phyloP scores from a whole-genome alignment of 768 basidiomycete genomes.

The Leucocoprinus leucothites region DNA sequence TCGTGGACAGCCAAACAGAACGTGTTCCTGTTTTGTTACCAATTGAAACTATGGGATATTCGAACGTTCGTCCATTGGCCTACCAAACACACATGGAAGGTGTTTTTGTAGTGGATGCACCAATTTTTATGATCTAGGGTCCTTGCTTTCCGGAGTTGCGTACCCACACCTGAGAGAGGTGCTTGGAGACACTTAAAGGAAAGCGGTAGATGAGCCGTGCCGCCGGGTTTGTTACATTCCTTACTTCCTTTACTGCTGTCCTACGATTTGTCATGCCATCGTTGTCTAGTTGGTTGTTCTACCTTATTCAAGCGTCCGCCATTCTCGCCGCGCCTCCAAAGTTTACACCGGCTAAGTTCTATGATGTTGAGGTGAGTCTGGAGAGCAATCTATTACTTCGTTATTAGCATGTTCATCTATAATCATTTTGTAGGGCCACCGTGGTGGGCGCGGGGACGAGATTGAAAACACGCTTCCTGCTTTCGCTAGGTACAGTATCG shows the following conservation, averaged over 20 bases:
- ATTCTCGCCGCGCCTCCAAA: neutral
- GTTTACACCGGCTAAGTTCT: neutral
- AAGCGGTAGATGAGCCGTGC: neutral
- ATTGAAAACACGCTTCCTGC: slow-evolving; percentile 71
- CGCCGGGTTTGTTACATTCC: neutral
- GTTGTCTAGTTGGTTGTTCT: neutral
- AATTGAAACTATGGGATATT: neutral
- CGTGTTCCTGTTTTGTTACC: neutral
- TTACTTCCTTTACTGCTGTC: neutral
- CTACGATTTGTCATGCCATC: neutral
- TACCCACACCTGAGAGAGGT: too few relatives aligned
- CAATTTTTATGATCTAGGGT: too few relatives aligned
- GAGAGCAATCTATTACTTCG: neutral
- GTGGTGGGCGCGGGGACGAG: slow-evolving; percentile 73
- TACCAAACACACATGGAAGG: too few relatives aligned
- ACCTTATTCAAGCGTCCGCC: neutral
- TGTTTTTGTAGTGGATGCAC: neutral
- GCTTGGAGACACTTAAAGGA: too few relatives aligned
- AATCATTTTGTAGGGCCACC: slow-evolving; percentile 52
- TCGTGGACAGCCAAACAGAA: neutral
- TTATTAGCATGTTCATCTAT: neutral
- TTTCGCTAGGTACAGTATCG: slow-evolving; percentile 65
- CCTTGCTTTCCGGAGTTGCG: too few relatives aligned
- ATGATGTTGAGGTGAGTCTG: slow-evolving; percentile 19
- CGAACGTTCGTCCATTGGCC: slow-evolving; percentile 2